Percentiles rank a stretch among this genome's conserved stretches.
phyloP scores from a whole-genome alignment of 1,284 basidiomycete genomes.

The Malassezia brasiliensis region DNA sequence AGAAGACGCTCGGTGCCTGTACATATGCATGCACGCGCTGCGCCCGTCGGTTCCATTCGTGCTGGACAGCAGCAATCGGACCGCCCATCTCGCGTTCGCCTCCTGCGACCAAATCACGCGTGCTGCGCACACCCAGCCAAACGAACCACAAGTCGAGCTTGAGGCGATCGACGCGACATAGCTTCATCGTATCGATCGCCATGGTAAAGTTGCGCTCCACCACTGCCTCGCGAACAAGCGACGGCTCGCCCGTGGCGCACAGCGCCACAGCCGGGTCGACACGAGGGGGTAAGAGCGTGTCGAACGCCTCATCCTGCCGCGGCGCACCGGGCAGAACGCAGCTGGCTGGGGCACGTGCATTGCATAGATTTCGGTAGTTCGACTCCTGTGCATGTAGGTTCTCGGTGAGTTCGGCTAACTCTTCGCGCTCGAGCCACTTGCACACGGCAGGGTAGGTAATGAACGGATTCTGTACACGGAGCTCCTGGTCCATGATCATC shows the following conservation, averaged over 20 bases:
- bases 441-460: constrained; percentile 37
- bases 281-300: neutral
- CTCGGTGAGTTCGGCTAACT: constrained; percentile 29
- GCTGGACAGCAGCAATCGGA: constrained; percentile 8
- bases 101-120: neutral
- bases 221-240: constrained; percentile 34
- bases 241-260: neutral
- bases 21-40: neutral
- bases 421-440: constrained; percentile 28
- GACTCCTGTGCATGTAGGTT: constrained; percentile 29
- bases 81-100: constrained; percentile 5
- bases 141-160: constrained; percentile 38
- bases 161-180: constrained; percentile 39
- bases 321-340: neutral
- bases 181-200: constrained; percentile 28
- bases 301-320: neutral
- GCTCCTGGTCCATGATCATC: constrained; percentile 13
- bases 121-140: constrained; percentile 30
- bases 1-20: constrained; percentile 3
- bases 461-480: constrained; percentile 41
- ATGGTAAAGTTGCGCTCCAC: constrained; percentile 39
- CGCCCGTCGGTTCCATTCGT: constrained; percentile 9
- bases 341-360: neutral
- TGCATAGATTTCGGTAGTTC: constrained; percentile 6
- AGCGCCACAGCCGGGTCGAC: neutral